These are phyloP conservation scores for Claviceps purpurea DNA, from an alignment of 2,329 filamentous ascomycete genomes.

Conservation along the genomic window DNA sequence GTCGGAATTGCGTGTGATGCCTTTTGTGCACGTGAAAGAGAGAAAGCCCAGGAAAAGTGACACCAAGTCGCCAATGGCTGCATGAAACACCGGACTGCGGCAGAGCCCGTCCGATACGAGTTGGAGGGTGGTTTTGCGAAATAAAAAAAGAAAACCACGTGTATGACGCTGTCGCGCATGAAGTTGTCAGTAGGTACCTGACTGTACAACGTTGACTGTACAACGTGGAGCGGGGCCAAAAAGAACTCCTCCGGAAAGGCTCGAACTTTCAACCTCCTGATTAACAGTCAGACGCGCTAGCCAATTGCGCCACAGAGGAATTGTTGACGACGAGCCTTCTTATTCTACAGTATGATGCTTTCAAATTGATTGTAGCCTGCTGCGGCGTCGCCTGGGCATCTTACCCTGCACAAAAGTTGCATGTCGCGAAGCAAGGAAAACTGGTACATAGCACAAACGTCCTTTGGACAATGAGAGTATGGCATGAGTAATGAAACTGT, in stretches of 20 bases:
- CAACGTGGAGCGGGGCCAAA: not conserved
- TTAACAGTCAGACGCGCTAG: slow-evolving; percentile 49
- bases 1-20: not conserved
- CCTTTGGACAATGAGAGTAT: too few species aligned
- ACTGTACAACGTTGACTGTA: too few species aligned
- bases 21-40: not conserved
- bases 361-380: too few species aligned
- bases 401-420: too few species aligned
- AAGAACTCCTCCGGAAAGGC: not conserved
- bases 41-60: not conserved
- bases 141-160: not conserved
- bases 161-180: not conserved
- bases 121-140: too few species aligned
- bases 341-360: not conserved
- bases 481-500: too few species aligned
- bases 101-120: not conserved
- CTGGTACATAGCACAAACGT: too few species aligned
- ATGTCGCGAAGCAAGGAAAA: too few species aligned
- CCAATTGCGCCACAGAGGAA: slow-evolving; percentile 34
- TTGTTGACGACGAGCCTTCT: rapidly evolving
- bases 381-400: too few species aligned
- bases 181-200: too few species aligned
- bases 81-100: not conserved
- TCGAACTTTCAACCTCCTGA: slow-evolving; percentile 12
- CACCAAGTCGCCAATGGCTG: not conserved